phyloP scores from a whole-genome alignment of 2,329 filamentous ascomycete species.

The Elsinoe ampelina region DNA sequence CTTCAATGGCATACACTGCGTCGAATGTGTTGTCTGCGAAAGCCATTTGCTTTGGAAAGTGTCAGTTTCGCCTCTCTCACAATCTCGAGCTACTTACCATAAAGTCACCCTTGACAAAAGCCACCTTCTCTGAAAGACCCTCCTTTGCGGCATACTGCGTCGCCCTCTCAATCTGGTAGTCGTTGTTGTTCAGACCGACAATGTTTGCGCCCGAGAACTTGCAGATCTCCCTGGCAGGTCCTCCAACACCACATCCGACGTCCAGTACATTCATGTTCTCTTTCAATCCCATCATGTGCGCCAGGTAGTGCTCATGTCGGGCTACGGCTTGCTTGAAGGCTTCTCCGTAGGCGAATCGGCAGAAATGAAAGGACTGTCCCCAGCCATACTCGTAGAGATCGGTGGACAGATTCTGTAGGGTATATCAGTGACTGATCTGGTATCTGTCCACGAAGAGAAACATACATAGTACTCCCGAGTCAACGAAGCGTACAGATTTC shows the following conservation, averaged over 20 bases:
- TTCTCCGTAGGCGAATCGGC: constrained; percentile 80
- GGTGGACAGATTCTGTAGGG: constrained; percentile 91
- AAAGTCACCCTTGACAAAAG: constrained; percentile 91
- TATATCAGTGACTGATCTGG: constrained; percentile 27
- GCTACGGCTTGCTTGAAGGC: constrained; percentile 85
- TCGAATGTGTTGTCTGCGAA: constrained; percentile 91
- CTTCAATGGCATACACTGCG: constrained; percentile 93
- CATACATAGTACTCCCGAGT: constrained; percentile 64
- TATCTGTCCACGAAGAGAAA: not conserved
- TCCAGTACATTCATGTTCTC: constrained; percentile 86
- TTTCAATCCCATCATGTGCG: constrained; percentile 75
- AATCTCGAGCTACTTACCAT: constrained; percentile 48
- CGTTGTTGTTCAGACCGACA: constrained; percentile 94
- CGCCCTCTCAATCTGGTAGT: constrained; percentile 97
- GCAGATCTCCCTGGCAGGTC: constrained; percentile 88
- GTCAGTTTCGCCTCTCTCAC: constrained; percentile 14
- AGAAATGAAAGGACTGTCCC: constrained; percentile 96
- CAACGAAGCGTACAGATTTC: constrained; percentile 82
- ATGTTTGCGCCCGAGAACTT: constrained; percentile 89
- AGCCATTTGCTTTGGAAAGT: constrained; percentile 67
- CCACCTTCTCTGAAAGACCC: constrained; percentile 67
- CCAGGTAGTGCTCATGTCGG: constrained; percentile 95
- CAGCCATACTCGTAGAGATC: constrained; percentile 96
- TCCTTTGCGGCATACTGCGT: constrained; percentile 75
- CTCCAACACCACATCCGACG: constrained; percentile 93